These are phyloP conservation scores for Microsporum canis DNA, from an alignment of 2,329 filamentous ascomycete species.

Conservation along the genomic window DNA sequence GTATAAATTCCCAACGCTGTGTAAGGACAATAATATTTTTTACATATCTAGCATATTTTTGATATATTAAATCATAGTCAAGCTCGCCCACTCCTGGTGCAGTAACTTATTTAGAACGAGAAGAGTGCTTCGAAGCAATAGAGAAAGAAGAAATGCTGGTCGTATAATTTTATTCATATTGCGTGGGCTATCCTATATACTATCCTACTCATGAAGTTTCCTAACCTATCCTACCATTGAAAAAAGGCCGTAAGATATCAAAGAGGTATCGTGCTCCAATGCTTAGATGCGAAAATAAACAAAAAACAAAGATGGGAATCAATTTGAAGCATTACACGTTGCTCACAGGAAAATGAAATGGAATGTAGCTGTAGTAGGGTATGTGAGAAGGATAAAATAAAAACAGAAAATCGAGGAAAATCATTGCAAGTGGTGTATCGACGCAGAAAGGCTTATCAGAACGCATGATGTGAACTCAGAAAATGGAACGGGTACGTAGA, in stretches of 20 bases:
- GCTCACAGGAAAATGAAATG: neutral
- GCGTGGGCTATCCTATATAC: conserved; percentile 3
- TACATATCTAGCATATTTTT: too few relatives aligned
- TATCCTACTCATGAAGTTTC: neutral
- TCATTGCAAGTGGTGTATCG: neutral
- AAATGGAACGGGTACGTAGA: neutral
- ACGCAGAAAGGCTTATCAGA: neutral
- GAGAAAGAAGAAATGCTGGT: neutral
- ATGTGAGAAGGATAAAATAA: neutral
- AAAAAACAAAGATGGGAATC: neutral
- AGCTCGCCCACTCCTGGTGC: too few relatives aligned
- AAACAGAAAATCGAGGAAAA: neutral
- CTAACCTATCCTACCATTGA: neutral
- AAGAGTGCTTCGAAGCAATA: neutral
- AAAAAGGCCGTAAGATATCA: neutral
- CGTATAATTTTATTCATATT: neutral
- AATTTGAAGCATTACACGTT: neutral
- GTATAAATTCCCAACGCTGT: too few relatives aligned
- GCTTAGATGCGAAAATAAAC: neutral
- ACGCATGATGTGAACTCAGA: neutral
- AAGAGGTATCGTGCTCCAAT: conserved; percentile 1
- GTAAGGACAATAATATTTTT: too few relatives aligned
- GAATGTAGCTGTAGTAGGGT: neutral
- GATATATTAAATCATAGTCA: too few relatives aligned
- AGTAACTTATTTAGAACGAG: too few relatives aligned